Evolutionary conservation across 192 early-diverging fungal genomes (phyloP), one percentile per base, ranked within the genome.

Genomic region (Coemansia sp.): DNA sequence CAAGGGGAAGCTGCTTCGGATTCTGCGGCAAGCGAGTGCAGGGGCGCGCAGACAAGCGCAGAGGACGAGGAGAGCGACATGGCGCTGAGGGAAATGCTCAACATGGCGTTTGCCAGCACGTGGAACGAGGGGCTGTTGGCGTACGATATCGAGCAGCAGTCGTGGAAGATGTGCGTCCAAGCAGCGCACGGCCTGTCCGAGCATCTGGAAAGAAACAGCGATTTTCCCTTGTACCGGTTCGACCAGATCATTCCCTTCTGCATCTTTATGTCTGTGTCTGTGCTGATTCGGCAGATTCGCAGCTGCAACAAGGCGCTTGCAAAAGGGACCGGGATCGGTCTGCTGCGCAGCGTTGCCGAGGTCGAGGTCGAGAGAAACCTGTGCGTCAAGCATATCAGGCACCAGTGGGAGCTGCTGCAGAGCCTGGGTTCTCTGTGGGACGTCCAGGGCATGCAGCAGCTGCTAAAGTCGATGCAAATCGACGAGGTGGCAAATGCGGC

Each of bases 231-330:
- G 59, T 75, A 83, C 58, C 72, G 81, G 20, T 83, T 83, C 17
- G 81, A 83, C 67, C 81, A 83, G 56, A 76, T 83, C 70, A 83
- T 83, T 43, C 81, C 81, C 2, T 83, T 83, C 41, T 83, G 81
- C 55, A 83, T 83, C 37, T 83, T 83, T 67, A 83, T 83, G 75
- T 83, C 81, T 5, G 60, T 76, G 1, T 77, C 81, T 3, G 75
- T 83, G 52, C 70, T 83, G 18, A 73, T 83, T 20, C 71, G 81
- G 12, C 75, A 83, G 53, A 68, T 78, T 7, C 75, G 73, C 35
- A 71, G 75, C 45, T 83, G 81, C 76, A 66, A 64, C n/a, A 58
- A 67, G 3, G 18, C 66, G 28, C 43, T 83, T 53, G 61, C 51
- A 2, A 12, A 28, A 6, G 67, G 51, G 5, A 59, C 65, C 0